Conservation (phyloP, 202 grass and related monocot species). For the Panicum hallii region DNA sequence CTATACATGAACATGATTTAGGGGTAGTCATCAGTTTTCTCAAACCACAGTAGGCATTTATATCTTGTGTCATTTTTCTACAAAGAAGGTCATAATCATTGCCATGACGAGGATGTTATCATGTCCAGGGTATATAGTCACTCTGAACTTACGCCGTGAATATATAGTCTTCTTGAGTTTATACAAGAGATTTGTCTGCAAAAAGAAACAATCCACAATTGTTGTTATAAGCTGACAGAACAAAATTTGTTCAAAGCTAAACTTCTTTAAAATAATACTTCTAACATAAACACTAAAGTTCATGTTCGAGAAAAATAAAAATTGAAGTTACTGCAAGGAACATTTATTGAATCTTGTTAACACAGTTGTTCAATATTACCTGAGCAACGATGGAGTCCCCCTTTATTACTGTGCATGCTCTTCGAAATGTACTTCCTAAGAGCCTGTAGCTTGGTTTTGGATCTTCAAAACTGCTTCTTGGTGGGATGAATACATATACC, state of each 20-base stretch:
- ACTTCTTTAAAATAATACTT: neutral
- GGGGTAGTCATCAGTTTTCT: constrained; percentile 19
- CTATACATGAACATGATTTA: constrained; percentile 24
- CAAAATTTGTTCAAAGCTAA: constrained; percentile 1
- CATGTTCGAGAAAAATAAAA: neutral
- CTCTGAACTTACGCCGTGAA: constrained; percentile 79
- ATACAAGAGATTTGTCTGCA: constrained; percentile 86
- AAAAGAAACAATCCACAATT: constrained; percentile 9
- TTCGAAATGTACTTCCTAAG: constrained; percentile 70
- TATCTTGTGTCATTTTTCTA: constrained; percentile 42
- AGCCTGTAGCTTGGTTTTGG: constrained; percentile 64
- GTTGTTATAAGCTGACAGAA: neutral
- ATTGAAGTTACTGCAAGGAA: neutral
- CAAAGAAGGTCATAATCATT: constrained; percentile 79
- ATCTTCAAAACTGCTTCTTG: constrained; percentile 52
- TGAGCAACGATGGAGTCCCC: constrained; percentile 79
- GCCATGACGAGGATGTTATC: constrained; percentile 73
- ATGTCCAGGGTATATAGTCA: constrained; percentile 90
- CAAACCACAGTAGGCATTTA: neutral
- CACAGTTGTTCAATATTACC: constrained; percentile 48
- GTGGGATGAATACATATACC: constrained; percentile 63
- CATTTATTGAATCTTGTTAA: constrained; percentile 6
- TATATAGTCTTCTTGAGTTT: constrained; percentile 80
- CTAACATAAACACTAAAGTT: neutral
- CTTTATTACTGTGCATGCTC: constrained; percentile 83